These are phyloP conservation scores for Rhodomyrtus tomentosa DNA, from an alignment of 345 rosid genomes.

Conservation along the genomic window DNA sequence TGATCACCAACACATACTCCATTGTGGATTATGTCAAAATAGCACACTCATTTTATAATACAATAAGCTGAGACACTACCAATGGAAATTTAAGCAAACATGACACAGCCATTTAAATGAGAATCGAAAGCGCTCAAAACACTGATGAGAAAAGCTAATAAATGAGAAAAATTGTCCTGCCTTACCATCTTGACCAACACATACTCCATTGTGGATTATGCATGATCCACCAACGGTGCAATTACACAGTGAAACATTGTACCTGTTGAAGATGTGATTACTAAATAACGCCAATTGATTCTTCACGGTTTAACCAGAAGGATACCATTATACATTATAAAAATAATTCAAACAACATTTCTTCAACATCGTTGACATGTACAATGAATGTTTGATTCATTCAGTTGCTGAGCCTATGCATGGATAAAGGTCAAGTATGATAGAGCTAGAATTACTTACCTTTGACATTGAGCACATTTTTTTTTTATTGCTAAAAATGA, in stretches of 20 bases:
- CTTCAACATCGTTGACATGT: background rate
- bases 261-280: conserved; percentile 20
- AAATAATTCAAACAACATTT: background rate
- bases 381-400: background rate
- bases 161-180: background rate
- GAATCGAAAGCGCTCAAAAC: background rate
- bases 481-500: background rate
- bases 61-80: background rate
- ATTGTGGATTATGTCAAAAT: too few species aligned
- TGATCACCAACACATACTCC: background rate
- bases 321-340: background rate
- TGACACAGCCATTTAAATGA: background rate
- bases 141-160: background rate
- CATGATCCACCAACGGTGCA: conserved; percentile 62
- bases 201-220: conserved; percentile 59
- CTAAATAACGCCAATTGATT: background rate
- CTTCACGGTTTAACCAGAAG: background rate
- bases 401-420: background rate
- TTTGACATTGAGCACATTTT: background rate
- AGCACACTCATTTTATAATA: background rate
- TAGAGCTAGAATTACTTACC: background rate
- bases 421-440: background rate
- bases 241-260: conserved; percentile 52
- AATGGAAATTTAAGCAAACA: background rate
- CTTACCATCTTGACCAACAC: conserved; percentile 92